A percentile compares a stretch with the other conserved stretches of the same genome.
These are phyloP conservation scores for Mycosarcoma mackinlayi DNA, from an alignment of 1,284 basidiomycete genomes.

Conservation along the genomic window DNA sequence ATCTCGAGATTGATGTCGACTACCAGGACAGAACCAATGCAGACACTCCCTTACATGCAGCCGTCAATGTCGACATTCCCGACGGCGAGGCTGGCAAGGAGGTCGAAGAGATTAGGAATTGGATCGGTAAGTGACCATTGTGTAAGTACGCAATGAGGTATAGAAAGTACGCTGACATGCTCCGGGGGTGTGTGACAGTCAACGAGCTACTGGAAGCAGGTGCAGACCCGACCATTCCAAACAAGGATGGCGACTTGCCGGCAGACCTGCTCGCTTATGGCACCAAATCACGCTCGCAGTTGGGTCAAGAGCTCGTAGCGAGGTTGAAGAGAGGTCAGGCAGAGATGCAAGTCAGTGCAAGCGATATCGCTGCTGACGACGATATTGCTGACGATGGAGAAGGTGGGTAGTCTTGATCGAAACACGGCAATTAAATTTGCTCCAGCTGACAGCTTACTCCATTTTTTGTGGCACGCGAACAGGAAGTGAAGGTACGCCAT, in stretches of 20 bases:
- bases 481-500: slow-evolving; percentile 52
- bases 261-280: slow-evolving; percentile 54
- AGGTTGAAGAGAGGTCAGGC: slow-evolving; percentile 52
- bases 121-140: slow-evolving; percentile 68
- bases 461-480: background rate
- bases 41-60: slow-evolving; percentile 85
- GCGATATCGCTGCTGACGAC: slow-evolving; percentile 53
- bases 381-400: slow-evolving; percentile 38
- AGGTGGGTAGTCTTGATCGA: slow-evolving; percentile 13
- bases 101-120: slow-evolving; percentile 74
- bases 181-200: slow-evolving; percentile 27
- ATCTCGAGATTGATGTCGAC: slow-evolving; percentile 80
- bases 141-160: background rate
- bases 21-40: slow-evolving; percentile 78
- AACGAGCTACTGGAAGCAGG: slow-evolving; percentile 63
- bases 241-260: slow-evolving; percentile 62
- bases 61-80: slow-evolving; percentile 72
- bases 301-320: slow-evolving; percentile 53
- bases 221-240: slow-evolving; percentile 55
- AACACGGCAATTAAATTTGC: background rate
- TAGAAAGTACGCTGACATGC: background rate
- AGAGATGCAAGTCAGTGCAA: slow-evolving; percentile 43
- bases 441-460: slow-evolving; percentile 2
- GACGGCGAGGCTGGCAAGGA: slow-evolving; percentile 62
- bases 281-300: slow-evolving; percentile 38